phyloP scores from a whole-genome alignment of 202 grass and related monocot species.

The Carex arenaria region DNA sequence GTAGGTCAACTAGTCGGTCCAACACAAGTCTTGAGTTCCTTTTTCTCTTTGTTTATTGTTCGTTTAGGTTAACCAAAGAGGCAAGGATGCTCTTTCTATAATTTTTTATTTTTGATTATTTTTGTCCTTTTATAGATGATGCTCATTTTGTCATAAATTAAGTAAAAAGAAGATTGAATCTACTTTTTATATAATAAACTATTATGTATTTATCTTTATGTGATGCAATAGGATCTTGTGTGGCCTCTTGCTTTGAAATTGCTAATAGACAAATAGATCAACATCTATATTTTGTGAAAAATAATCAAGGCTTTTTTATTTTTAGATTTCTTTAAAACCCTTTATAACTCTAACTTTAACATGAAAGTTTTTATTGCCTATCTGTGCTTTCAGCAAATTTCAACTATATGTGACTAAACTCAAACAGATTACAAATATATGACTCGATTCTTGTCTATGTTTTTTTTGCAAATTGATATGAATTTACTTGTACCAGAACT shows the following conservation, averaged over 20 bases:
- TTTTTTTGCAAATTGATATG: not conserved
- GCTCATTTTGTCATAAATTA: not conserved
- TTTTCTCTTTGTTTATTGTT: conserved; percentile 14
- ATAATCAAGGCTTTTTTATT: not conserved
- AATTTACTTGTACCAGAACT: not conserved
- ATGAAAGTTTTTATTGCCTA: not conserved
- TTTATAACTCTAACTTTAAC: too few species aligned
- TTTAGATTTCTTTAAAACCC: not conserved
- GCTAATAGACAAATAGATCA: not conserved
- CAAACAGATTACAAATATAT: not conserved
- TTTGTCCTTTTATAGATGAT: conserved; percentile 6
- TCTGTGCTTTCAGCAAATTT: not conserved
- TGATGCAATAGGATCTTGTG: not conserved
- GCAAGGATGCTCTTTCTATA: not conserved
- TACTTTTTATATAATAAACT: not conserved
- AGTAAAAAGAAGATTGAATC: not conserved
- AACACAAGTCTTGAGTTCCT: not conserved
- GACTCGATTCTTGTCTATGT: not conserved
- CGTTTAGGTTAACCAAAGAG: not conserved
- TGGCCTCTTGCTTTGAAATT: not conserved
- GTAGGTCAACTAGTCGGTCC: conserved; percentile 2
- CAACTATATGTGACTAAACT: not conserved
- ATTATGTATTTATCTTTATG: not conserved
- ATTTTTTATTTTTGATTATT: not conserved
- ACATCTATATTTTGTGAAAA: not conserved